Percentiles rank a stretch among this genome's conserved stretches.
phyloP scores from a whole-genome alignment of 2,329 filamentous ascomycete genomes.

The Fonsecaea nubica region DNA sequence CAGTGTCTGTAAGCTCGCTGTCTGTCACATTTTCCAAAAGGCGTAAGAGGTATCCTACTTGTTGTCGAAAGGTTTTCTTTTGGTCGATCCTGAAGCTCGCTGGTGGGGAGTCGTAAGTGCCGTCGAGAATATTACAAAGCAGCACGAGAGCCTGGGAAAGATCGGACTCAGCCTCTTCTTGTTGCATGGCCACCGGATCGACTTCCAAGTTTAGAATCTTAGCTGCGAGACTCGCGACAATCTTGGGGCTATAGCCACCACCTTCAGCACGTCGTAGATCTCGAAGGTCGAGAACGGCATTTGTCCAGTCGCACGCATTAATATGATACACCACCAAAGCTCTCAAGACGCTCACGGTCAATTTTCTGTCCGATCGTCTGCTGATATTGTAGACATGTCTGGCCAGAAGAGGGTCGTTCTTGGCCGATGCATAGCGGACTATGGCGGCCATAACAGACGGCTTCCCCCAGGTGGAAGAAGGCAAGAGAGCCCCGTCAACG shows the following conservation, averaged over 20 bases:
- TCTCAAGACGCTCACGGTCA: conserved; percentile 35
- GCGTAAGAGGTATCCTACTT: conserved; percentile 36
- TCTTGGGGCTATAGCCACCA: conserved; percentile 39
- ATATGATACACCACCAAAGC: conserved; percentile 32
- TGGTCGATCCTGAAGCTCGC: conserved; percentile 32
- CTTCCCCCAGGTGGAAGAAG: conserved; percentile 53
- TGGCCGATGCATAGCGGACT: conserved; percentile 61
- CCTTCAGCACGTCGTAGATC: conserved; percentile 34
- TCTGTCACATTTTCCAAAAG: conserved; percentile 30
- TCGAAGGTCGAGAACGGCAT: conserved; percentile 22
- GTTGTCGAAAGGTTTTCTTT: conserved; percentile 33
- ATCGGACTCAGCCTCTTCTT: conserved; percentile 14
- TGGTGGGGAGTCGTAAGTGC: conserved; percentile 27
- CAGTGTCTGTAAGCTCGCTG: conserved; percentile 22
- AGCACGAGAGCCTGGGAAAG: conserved; percentile 24
- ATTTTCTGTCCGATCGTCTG: conserved; percentile 17
- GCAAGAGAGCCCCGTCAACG: conserved; percentile 62
- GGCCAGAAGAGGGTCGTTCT: conserved; percentile 48
- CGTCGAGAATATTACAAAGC: conserved; percentile 32
- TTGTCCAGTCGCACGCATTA: conserved; percentile 29
- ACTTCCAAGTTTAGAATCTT: conserved; percentile 33
- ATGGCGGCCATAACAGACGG: conserved; percentile 59
- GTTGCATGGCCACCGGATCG: conserved; percentile 7
- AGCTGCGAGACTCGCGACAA: conserved; percentile 49
- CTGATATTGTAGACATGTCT: conserved; percentile 19